A percentile compares a stretch with the other conserved stretches of the same genome.
phyloP scores from a whole-genome alignment of 2,329 filamentous ascomycete species.

The Neofusicoccum sp. region DNA sequence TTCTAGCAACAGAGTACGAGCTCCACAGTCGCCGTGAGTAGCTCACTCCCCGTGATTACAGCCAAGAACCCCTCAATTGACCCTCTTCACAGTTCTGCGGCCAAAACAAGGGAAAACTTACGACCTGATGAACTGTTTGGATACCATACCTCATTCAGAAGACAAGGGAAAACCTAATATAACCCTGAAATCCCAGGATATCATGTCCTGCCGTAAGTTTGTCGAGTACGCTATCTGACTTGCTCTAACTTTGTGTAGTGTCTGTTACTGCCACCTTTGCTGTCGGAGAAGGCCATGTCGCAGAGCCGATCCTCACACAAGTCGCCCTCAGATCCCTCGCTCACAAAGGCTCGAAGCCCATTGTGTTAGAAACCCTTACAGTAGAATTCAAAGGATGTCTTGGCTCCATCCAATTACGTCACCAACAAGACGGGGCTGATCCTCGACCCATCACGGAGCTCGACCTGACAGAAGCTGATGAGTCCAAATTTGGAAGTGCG shows the following conservation, averaged over 20 bases:
- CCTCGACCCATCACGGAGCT: conserved; percentile 15
- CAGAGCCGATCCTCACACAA: conserved; percentile 57
- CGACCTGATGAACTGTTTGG: conserved; percentile 49
- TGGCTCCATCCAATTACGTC: conserved; percentile 32
- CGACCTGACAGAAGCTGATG: conserved; percentile 5
- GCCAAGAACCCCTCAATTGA: conserved; percentile 15
- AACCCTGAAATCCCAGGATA: conserved; percentile 48
- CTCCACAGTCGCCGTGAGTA: conserved; percentile 40
- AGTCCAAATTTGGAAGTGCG: not conserved
- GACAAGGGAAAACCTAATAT: conserved; percentile 44
- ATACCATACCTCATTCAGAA: conserved; percentile 31
- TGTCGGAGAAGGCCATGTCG: conserved; percentile 57
- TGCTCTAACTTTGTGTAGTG: conserved; percentile 35
- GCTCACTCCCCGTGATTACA: not conserved
- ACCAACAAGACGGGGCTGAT: conserved; percentile 23
- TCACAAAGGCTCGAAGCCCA: conserved; percentile 44
- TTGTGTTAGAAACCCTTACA: conserved; percentile 49
- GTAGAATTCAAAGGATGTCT: conserved; percentile 53
- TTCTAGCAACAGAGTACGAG: conserved; percentile 59
- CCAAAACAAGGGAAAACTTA: conserved; percentile 38
- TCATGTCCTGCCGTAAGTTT: conserved; percentile 47
- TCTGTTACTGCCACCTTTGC: conserved; percentile 54
- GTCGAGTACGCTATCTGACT: not conserved
- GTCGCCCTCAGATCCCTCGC: conserved; percentile 52
- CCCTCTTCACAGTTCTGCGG: conserved; percentile 28